A percentile compares a stretch with the other conserved stretches of the same genome.
Evolutionary conservation across 257 asterid genomes (phyloP).

Genomic region (Solanum raphanifolium): DNA sequence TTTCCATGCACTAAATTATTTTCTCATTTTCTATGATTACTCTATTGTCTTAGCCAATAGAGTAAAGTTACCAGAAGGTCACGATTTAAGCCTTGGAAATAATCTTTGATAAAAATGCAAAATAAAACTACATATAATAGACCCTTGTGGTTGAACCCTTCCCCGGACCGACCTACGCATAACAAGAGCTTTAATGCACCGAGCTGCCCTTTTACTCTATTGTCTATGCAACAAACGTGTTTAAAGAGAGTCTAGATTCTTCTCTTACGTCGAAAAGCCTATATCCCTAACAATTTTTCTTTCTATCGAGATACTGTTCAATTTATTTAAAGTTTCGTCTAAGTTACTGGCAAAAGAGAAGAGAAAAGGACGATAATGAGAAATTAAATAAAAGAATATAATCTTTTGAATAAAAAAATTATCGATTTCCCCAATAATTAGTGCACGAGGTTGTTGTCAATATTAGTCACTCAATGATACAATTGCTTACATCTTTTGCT

Average conservation of each 20-base stretch:
- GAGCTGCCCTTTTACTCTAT: neutral
- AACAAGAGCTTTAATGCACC: neutral
- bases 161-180: neutral
- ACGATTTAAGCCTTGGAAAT: too few species aligned
- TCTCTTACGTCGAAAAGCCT: neutral
- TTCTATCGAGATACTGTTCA: fast-evolving
- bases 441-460: neutral
- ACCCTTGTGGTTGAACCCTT: neutral
- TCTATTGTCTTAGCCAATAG: too few species aligned
- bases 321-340: too few species aligned
- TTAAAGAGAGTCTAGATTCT: neutral
- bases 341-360: neutral
- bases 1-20: neutral
- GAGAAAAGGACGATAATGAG: neutral
- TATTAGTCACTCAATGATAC: neutral
- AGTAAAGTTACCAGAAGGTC: too few species aligned
- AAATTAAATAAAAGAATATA: neutral
- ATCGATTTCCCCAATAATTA: neutral
- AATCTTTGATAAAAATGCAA: too few species aligned
- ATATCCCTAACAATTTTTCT: neutral
- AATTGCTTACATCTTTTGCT: neutral
- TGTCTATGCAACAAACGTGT: neutral
- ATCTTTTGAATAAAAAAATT: too few species aligned
- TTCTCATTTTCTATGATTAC: neutral
- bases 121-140: neutral